Conservation (phyloP, 805 yeast species). For the Suhomyces faveliae region DNA sequence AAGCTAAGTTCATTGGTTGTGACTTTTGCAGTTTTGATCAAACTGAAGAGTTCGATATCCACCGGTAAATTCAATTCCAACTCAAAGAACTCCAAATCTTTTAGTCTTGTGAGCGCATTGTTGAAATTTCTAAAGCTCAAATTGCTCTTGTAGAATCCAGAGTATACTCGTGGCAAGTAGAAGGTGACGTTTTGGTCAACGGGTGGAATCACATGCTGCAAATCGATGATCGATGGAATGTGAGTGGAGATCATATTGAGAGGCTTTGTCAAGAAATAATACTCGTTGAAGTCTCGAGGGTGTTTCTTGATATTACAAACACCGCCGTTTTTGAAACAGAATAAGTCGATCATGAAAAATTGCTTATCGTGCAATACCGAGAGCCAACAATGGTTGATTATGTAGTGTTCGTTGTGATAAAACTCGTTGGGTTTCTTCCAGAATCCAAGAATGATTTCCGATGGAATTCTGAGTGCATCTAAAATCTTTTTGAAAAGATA, state of each 20-base stretch:
- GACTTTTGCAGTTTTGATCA: slow-evolving; percentile 51
- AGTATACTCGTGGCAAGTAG: slow-evolving; percentile 82
- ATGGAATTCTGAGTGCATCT: slow-evolving; percentile 63
- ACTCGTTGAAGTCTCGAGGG: slow-evolving; percentile 40
- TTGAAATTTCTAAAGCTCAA: slow-evolving; percentile 65
- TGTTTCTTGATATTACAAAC: slow-evolving; percentile 30
- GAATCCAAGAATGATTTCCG: slow-evolving; percentile 79
- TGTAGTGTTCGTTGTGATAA: slow-evolving; percentile 49
- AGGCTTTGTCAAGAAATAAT: slow-evolving; percentile 80
- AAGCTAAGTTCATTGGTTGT: slow-evolving; percentile 55
- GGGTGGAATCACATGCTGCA: slow-evolving; percentile 87
- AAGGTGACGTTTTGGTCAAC: slow-evolving; percentile 74
- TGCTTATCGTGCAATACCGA: slow-evolving; percentile 72
- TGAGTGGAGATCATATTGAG: slow-evolving; percentile 76
- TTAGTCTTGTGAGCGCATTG: slow-evolving; percentile 69
- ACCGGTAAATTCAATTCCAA: slow-evolving; percentile 69
- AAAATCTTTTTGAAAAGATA: slow-evolving; percentile 74
- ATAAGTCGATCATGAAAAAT: slow-evolving; percentile 74
- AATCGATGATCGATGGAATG: slow-evolving; percentile 72
- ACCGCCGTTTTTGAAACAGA: slow-evolving; percentile 30
- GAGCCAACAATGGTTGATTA: slow-evolving; percentile 86
- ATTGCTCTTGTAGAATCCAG: slow-evolving; percentile 65
- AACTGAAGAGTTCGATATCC: slow-evolving; percentile 65
- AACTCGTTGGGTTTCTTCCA: slow-evolving; percentile 73
- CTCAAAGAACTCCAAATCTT: slow-evolving; percentile 77